Percentiles rank a stretch among this genome's conserved stretches.
phyloP scores from a whole-genome alignment of 2,329 filamentous ascomycete genomes.

The Macrophomina pseudophaseolina region DNA sequence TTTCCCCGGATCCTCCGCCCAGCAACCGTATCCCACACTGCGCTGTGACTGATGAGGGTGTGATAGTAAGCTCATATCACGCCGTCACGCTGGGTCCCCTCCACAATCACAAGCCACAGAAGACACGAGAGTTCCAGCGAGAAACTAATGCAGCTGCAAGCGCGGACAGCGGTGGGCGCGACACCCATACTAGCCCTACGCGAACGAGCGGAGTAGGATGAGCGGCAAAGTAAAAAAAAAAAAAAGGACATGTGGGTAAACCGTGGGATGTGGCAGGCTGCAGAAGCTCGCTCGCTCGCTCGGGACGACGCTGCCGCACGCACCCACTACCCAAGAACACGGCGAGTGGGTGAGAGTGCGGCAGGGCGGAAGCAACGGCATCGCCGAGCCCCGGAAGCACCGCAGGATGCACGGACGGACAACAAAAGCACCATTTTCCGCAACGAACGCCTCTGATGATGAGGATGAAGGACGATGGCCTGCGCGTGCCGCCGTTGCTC shows the following conservation, averaged over 20 bases:
- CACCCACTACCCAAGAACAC: too few relatives aligned
- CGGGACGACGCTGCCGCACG: background rate
- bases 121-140: background rate
- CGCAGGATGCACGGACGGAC: constrained; percentile 7
- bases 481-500: too few relatives aligned
- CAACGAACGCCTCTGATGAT: background rate
- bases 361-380: background rate
- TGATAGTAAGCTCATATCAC: constrained; percentile 5
- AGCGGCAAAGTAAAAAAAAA: background rate
- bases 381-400: constrained; percentile 4
- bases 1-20: too few relatives aligned
- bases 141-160: background rate
- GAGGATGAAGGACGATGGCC: background rate
- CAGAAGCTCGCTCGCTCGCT: background rate
- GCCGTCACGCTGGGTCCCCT: constrained; percentile 3
- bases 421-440: background rate
- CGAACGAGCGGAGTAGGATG: background rate
- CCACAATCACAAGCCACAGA: background rate
- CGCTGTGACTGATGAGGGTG: background rate
- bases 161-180: constrained; percentile 17
- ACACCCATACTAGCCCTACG: constrained; percentile 10
- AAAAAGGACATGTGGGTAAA: background rate
- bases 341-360: too few relatives aligned
- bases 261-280: background rate
- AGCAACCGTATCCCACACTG: background rate